Percentiles rank a stretch among this genome's conserved stretches.
Conservation (phyloP, 176 grass and related monocot species). For the Oryza meyeriana region DNA sequence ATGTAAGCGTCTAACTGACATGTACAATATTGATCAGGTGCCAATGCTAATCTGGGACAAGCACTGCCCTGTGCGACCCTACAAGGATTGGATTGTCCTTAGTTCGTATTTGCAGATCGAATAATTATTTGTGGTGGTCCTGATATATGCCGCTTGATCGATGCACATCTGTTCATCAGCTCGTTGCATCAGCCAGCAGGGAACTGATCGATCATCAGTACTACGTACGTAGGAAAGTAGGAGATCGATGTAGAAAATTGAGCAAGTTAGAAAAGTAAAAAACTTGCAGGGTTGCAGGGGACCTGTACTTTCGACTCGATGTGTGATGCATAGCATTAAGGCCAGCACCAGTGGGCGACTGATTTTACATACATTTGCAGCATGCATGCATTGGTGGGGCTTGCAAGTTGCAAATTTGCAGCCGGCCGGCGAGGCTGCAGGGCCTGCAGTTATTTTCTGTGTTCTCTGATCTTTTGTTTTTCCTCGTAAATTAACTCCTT, state of each 20-base stretch:
- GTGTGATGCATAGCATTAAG: background rate
- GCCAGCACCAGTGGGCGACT: background rate
- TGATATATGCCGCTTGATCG: background rate
- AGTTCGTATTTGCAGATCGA: slow-evolving; percentile 18
- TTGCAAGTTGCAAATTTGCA: background rate
- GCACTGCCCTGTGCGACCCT: slow-evolving; percentile 25
- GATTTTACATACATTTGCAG: background rate
- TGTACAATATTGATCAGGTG: slow-evolving; percentile 10
- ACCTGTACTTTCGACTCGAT: background rate
- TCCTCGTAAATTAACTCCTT: background rate
- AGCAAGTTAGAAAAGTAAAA: background rate
- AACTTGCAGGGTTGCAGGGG: background rate
- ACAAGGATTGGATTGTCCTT: slow-evolving; percentile 11
- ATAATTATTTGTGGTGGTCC: slow-evolving; percentile 46
- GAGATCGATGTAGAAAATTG: background rate
- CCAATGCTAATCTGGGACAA: slow-evolving; percentile 38
- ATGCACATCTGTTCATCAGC: slow-evolving; percentile 3
- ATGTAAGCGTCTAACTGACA: slow-evolving; percentile 4
- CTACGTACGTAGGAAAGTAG: background rate
- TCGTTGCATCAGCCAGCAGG: background rate
- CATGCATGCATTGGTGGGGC: background rate
- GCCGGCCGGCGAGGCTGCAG: background rate
- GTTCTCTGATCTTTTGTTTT: background rate
- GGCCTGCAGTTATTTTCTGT: background rate
- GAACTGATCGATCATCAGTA: background rate